phyloP scores from a whole-genome alignment of 768 basidiomycete genomes.

The Trametes cingulata region DNA sequence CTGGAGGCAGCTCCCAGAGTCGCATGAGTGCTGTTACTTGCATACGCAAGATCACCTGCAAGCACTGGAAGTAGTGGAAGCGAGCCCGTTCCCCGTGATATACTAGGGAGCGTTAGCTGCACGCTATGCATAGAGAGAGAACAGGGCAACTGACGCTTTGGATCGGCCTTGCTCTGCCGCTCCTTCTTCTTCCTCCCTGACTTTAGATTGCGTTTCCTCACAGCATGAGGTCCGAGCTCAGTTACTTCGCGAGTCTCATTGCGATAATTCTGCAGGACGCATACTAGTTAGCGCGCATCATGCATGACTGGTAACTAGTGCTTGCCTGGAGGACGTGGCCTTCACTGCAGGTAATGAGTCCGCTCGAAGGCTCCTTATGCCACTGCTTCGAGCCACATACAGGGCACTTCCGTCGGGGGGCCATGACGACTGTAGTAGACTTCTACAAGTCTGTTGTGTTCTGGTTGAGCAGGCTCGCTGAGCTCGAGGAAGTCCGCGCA shows the following conservation, averaged over 20 bases:
- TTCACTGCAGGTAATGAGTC: slow-evolving; percentile 84
- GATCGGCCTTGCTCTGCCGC: slow-evolving; percentile 53
- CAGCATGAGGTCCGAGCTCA: slow-evolving; percentile 57
- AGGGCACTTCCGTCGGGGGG: slow-evolving; percentile 64
- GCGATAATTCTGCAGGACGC: slow-evolving; percentile 66
- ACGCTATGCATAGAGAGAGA: not conserved
- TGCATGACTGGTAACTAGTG: not conserved
- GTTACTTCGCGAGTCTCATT: slow-evolving; percentile 77
- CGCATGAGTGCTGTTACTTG: slow-evolving; percentile 63
- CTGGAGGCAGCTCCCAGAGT: slow-evolving; percentile 72
- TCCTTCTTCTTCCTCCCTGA: slow-evolving; percentile 54
- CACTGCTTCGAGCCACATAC: slow-evolving; percentile 84
- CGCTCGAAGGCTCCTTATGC: slow-evolving; percentile 83
- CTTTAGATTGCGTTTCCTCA: slow-evolving; percentile 70
- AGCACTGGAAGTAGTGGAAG: slow-evolving; percentile 80
- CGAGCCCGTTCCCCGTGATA: slow-evolving; percentile 81
- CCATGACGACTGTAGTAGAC: slow-evolving; percentile 42
- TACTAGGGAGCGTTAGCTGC: slow-evolving; percentile 45
- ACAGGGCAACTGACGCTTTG: slow-evolving; percentile 48
- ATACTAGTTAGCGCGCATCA: not conserved
- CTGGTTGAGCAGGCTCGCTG: no score
- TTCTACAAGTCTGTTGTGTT: not conserved
- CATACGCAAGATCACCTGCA: slow-evolving; percentile 78
- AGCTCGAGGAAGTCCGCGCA: no score
- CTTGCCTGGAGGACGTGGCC: slow-evolving; percentile 86